Evolutionary conservation across 2,329 filamentous ascomycete species (phyloP).

Genomic region (Stylonectria norvegica): DNA sequence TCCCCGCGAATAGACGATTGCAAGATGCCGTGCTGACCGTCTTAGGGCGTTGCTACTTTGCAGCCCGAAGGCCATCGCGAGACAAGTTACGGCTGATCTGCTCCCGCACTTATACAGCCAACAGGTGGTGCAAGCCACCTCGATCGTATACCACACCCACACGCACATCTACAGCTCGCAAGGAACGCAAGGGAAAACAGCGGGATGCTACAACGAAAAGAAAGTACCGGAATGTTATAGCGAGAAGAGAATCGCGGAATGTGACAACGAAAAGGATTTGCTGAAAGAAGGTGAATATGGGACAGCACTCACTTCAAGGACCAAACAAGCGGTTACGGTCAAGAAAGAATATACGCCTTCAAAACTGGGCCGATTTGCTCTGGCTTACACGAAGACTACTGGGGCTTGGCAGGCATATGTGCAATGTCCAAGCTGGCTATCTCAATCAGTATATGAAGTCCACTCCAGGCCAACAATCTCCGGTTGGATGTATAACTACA

Average conservation of each 20-base stretch:
- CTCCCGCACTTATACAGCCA: conserved; percentile 2
- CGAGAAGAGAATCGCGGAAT: no score
- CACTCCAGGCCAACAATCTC: conserved; percentile 9
- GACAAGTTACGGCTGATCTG: conserved; percentile 7
- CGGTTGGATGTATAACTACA: conserved; percentile 19
- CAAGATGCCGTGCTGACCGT: not conserved
- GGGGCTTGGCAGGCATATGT: conserved; percentile 22
- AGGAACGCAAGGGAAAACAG: no score
- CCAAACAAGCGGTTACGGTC: no score
- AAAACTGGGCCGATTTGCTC: conserved; percentile 9
- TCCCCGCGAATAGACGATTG: not conserved
- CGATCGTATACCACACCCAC: rapidly evolving
- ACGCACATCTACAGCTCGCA: no score
- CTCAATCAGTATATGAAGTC: conserved; percentile 14
- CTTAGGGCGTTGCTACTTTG: conserved; percentile 16
- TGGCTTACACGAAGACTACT: conserved; percentile 4
- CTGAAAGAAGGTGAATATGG: no score
- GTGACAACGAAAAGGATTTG: no score
- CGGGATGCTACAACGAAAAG: no score
- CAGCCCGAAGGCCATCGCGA: conserved; percentile 14
- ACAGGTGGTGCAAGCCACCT: not conserved
- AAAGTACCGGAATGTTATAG: no score
- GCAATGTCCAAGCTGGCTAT: conserved; percentile 24
- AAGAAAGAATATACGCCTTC: conserved; percentile 13
- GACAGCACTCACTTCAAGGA: no score